phyloP scores from a whole-genome alignment of 345 rosid species.

The Eucalyptus marginata region DNA sequence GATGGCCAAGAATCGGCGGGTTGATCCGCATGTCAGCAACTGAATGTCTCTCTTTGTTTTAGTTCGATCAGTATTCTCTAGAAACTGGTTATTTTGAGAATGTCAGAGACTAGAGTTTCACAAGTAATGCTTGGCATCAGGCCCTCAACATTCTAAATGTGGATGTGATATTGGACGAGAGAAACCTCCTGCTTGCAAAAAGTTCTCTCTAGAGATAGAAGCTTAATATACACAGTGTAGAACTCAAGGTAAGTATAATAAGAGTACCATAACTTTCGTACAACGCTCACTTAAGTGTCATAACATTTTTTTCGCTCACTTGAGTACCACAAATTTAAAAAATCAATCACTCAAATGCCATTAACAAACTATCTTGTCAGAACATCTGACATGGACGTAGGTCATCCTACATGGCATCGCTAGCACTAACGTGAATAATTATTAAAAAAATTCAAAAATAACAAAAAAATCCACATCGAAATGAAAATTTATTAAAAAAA shows the following conservation, averaged over 20 bases:
- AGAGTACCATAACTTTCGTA: constrained; percentile 1
- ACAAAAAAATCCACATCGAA: no score
- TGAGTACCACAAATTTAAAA: no score
- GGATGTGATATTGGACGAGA: constrained; percentile 28
- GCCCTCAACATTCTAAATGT: constrained; percentile 24
- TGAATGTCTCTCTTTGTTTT: constrained; percentile 26
- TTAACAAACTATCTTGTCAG: no score
- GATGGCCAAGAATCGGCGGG: constrained; percentile 29
- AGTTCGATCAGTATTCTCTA: constrained; percentile 22
- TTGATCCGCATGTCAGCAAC: constrained; percentile 21
- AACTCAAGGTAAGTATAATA: constrained; percentile 21
- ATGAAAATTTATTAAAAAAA: no score
- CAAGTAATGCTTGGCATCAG: constrained; percentile 26
- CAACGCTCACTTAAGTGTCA: accelerated
- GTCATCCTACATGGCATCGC: no score
- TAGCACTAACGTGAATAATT: no score
- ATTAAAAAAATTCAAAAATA: no score
- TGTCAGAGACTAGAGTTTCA: constrained; percentile 15
- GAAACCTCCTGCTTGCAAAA: constrained; percentile 25
- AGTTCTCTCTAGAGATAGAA: constrained; percentile 27
- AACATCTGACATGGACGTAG: no score
- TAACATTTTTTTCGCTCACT: no score
- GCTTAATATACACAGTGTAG: constrained; percentile 16
- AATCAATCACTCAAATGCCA: no score
- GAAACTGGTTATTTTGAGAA: constrained; percentile 27